Conservation (phyloP, 768 basidiomycete species). For the Mrakia frigida region DNA sequence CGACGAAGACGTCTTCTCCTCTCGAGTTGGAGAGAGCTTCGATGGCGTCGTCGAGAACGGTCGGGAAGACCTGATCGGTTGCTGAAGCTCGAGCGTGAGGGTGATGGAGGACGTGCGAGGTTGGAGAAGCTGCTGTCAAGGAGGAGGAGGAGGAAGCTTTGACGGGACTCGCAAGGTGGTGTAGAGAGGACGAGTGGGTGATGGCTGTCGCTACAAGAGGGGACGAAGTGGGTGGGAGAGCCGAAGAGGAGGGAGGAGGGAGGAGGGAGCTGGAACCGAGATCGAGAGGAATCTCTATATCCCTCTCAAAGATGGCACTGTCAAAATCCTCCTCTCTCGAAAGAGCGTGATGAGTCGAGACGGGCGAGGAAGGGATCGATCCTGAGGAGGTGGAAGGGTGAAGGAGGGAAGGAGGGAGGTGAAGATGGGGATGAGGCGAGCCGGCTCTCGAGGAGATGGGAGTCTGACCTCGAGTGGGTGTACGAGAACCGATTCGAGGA, state of each 20-base stretch:
- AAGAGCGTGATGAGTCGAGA: background rate
- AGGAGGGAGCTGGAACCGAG: background rate
- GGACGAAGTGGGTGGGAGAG: background rate
- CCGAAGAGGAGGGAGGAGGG: background rate
- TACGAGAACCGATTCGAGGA: slow-evolving; percentile 10
- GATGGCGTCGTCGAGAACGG: slow-evolving; percentile 27
- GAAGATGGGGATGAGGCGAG: slow-evolving; percentile 14
- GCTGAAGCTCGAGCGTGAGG: slow-evolving; percentile 18
- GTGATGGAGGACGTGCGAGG: slow-evolving; percentile 12
- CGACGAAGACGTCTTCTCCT: slow-evolving; percentile 23
- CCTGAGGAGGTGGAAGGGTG: background rate
- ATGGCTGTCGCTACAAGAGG: slow-evolving; percentile 1
- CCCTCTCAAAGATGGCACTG: slow-evolving; percentile 19
- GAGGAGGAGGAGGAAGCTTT: background rate
- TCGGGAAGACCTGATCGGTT: slow-evolving; percentile 18
- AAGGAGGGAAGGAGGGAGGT: background rate
- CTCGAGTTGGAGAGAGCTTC: slow-evolving; percentile 20
- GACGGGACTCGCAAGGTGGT: background rate
- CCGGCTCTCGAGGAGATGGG: slow-evolving; percentile 21
- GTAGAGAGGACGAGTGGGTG: background rate
- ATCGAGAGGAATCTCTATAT: slow-evolving; percentile 15
- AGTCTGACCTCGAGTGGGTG: slow-evolving; percentile 16
- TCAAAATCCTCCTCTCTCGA: slow-evolving; percentile 8
- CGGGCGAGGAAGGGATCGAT: slow-evolving; percentile 16
- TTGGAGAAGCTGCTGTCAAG: too few species aligned